A percentile compares a stretch with the other conserved stretches of the same genome.
These are phyloP conservation scores for Phaeosphaeria sp. DNA, from an alignment of 2,329 filamentous ascomycete genomes.

Conservation along the genomic window DNA sequence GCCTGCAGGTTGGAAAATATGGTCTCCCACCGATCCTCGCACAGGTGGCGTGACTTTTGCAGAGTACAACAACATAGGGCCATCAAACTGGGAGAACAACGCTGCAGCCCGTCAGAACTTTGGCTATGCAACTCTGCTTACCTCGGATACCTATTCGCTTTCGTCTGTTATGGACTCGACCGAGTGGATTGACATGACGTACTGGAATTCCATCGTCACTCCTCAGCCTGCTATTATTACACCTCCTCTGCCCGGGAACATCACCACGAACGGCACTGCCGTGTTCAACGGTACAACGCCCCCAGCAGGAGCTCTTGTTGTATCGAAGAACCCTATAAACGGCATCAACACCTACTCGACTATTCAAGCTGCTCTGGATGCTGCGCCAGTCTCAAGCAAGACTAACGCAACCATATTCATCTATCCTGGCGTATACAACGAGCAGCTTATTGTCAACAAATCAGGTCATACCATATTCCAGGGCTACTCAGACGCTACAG, in stretches of 20 bases:
- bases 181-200: conserved; percentile 50
- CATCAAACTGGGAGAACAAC: conserved; percentile 45
- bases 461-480: conserved; percentile 50
- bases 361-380: conserved; percentile 47
- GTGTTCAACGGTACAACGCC: conserved; percentile 43
- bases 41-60: conserved; percentile 61
- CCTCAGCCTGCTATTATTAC: conserved; percentile 30
- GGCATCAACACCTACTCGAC: conserved; percentile 46
- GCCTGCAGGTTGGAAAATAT: conserved; percentile 62
- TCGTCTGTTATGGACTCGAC: conserved; percentile 45
- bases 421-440: conserved; percentile 50
- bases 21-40: conserved; percentile 57
- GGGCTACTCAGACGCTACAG: conserved; percentile 46
- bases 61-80: conserved; percentile 65
- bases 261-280: conserved; percentile 27
- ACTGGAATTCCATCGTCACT: conserved; percentile 47
- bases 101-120: conserved; percentile 45
- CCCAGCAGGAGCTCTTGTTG: conserved; percentile 46
- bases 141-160: conserved; percentile 44
- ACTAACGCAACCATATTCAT: conserved; percentile 49
- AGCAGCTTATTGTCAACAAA: conserved; percentile 49
- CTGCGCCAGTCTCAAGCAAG: conserved; percentile 45
- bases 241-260: conserved; percentile 26
- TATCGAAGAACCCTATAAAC: conserved; percentile 46
- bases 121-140: conserved; percentile 42